Evolutionary conservation across 2,329 filamentous ascomycete species (phyloP).

Genomic region (Fusarium tupiense): DNA sequence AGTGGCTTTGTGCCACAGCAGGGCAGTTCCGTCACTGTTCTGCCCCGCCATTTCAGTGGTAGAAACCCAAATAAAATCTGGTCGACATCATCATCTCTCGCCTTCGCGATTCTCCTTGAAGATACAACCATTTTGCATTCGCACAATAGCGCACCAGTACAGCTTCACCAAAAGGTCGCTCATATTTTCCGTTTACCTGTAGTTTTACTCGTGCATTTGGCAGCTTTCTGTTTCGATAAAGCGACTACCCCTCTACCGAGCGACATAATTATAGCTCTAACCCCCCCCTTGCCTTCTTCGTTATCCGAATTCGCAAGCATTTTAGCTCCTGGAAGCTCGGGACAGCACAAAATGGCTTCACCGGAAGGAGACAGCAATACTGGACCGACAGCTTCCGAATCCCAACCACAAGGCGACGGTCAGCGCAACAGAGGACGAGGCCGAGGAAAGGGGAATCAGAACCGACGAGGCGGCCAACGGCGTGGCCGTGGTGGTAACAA

Average conservation of each 20-base stretch:
- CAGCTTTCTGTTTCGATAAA: background rate
- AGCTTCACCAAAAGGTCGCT: background rate
- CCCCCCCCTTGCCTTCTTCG: background rate
- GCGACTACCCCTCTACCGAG: slow-evolving; percentile 3
- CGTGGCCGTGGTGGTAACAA: slow-evolving; percentile 44
- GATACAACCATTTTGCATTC: background rate
- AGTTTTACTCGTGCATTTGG: background rate
- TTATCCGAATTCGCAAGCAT: slow-evolving; percentile 4
- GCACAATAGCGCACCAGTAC: background rate
- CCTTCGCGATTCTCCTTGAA: background rate
- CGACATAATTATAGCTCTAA: slow-evolving; percentile 19
- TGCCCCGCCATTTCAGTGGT: slow-evolving; percentile 40
- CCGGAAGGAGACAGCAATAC: slow-evolving; percentile 22
- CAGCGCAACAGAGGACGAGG: slow-evolving; percentile 55
- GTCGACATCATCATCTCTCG: slow-evolving; percentile 36
- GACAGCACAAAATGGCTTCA: slow-evolving; percentile 30
- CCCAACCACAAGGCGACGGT: slow-evolving; percentile 34
- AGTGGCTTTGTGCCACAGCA: slow-evolving; percentile 17
- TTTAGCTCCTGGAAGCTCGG: background rate
- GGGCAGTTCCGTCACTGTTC: slow-evolving; percentile 16
- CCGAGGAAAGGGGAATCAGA: slow-evolving; percentile 53
- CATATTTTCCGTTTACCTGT: background rate
- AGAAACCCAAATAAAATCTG: slow-evolving; percentile 40
- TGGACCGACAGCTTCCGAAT: slow-evolving; percentile 27
- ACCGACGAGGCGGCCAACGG: slow-evolving; percentile 50